Percentiles rank a stretch among this genome's conserved stretches.
These are phyloP conservation scores for Symbiotaphrina buchneri DNA, from an alignment of 495 filamentous ascomycete species.

Conservation along the genomic window DNA sequence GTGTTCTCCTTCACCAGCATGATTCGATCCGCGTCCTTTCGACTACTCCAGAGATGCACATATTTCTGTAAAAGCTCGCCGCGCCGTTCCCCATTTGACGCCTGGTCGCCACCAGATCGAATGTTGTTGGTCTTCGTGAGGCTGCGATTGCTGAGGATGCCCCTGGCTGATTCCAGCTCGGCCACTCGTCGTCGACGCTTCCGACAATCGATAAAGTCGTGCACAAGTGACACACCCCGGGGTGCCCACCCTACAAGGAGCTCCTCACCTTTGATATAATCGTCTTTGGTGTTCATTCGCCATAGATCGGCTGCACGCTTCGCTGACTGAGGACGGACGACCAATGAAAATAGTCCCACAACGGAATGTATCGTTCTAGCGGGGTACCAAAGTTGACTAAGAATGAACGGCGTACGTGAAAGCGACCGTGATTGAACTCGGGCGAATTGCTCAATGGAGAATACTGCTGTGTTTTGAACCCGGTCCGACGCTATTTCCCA, in stretches of 20 bases:
- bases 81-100: constrained; percentile 9
- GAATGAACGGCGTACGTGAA: constrained; percentile 62
- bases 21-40: constrained; percentile 46
- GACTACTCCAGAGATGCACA: constrained; percentile 55
- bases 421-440: constrained; percentile 74
- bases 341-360: constrained; percentile 62
- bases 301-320: constrained; percentile 85
- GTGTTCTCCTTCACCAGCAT: constrained; percentile 58
- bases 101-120: constrained; percentile 1
- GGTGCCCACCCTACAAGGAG: constrained; percentile 64
- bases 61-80: constrained; percentile 38
- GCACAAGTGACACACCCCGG: constrained; percentile 66
- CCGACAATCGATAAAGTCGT: constrained; percentile 51
- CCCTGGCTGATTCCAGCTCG: constrained; percentile 63
- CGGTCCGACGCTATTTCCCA: constrained; percentile 68
- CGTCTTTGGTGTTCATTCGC: constrained; percentile 87
- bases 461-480: constrained; percentile 61
- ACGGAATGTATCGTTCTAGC: constrained; percentile 72
- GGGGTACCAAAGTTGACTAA: constrained; percentile 69
- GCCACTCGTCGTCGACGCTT: constrained; percentile 45
- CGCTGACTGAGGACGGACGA: constrained; percentile 67
- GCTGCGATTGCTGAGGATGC: constrained; percentile 24
- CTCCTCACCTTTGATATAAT: constrained; percentile 92
- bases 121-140: constrained; percentile 1
- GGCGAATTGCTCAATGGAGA: constrained; percentile 53